phyloP scores from a whole-genome alignment of 805 yeast genomes.

The Yarrowia sp. region DNA sequence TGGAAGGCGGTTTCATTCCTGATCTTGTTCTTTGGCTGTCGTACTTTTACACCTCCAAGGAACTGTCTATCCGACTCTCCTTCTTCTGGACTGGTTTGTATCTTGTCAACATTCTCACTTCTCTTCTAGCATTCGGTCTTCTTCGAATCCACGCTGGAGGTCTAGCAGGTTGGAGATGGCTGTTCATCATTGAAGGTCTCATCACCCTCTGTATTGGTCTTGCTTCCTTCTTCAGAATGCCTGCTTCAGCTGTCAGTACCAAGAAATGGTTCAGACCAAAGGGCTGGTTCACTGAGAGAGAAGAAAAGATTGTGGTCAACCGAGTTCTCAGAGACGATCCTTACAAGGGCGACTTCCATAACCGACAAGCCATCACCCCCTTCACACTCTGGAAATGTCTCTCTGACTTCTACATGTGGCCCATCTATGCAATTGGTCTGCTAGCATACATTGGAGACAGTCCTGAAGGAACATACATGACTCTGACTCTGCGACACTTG shows the following conservation, averaged over 20 bases:
- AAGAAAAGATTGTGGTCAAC: slow-evolving; percentile 64
- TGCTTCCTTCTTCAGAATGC: slow-evolving; percentile 58
- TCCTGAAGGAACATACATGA: slow-evolving; percentile 55
- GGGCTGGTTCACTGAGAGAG: slow-evolving; percentile 62
- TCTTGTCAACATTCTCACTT: slow-evolving; percentile 55
- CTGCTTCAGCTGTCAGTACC: slow-evolving; percentile 61
- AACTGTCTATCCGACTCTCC: slow-evolving; percentile 64
- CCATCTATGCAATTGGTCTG: slow-evolving; percentile 60
- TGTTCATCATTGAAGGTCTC: slow-evolving; percentile 41
- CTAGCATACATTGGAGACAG: slow-evolving; percentile 52
- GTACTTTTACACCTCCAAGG: slow-evolving; percentile 67
- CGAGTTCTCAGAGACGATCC: slow-evolving; percentile 70
- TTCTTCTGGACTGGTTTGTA: slow-evolving; percentile 66
- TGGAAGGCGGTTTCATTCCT: slow-evolving; percentile 75
- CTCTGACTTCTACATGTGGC: slow-evolving; percentile 62
- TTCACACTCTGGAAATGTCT: slow-evolving; percentile 54
- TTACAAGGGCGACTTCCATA: slow-evolving; percentile 67
- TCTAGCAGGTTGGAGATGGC: slow-evolving; percentile 49
- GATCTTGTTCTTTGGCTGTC: slow-evolving; percentile 69
- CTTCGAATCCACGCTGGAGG: slow-evolving; percentile 62
- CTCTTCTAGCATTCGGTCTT: slow-evolving; percentile 62
- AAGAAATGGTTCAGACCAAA: slow-evolving; percentile 57
- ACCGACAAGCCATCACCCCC: slow-evolving; percentile 59
- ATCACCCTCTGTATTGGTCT: slow-evolving; percentile 48
- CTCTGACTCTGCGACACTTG: slow-evolving; percentile 56